Evolutionary conservation across 331 rosid species (phyloP).

Genomic region (Quercus phellos): DNA sequence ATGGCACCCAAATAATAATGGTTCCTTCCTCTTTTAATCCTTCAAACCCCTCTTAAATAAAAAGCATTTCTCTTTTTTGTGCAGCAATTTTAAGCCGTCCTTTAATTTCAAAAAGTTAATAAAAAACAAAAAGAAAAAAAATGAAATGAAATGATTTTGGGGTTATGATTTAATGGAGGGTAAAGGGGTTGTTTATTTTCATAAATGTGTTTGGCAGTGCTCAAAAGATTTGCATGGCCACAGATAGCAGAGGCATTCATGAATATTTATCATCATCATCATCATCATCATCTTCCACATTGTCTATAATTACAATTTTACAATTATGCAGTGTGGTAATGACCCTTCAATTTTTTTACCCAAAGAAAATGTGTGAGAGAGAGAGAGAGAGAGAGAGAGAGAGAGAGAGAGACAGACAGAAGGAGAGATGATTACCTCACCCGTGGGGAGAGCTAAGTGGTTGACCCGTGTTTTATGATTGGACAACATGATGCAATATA

Average conservation of each 20-base stretch:
- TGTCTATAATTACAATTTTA: constrained; percentile 58
- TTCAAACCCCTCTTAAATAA: constrained; percentile 42
- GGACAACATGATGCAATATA: constrained; percentile 31
- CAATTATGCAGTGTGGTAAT: constrained; percentile 77
- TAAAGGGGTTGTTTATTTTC: constrained; percentile 36
- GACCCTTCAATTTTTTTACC: constrained; percentile 17
- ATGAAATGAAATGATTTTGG: neutral
- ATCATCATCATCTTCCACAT: constrained; percentile 64
- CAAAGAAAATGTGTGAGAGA: constrained; percentile 12
- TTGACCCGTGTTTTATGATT: constrained; percentile 32
- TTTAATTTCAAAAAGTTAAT: neutral
- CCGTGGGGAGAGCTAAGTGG: constrained; percentile 1
- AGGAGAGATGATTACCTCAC: constrained; percentile 22
- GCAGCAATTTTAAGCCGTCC: constrained; percentile 25
- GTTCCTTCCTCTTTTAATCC: constrained; percentile 34
- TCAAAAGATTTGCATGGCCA: constrained; percentile 55
- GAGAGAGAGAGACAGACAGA: constrained; percentile 6
- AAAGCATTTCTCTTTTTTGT: constrained; percentile 26
- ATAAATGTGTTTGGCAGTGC: constrained; percentile 62
- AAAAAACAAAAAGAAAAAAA: neutral
- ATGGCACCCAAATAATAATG: constrained; percentile 76
- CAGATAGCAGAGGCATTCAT: constrained; percentile 60
- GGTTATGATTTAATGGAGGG: constrained; percentile 41
- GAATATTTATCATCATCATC: constrained; percentile 69
- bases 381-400: constrained; percentile 1